Percentiles rank a stretch among this genome's conserved stretches.
Evolutionary conservation across 2,329 filamentous ascomycete species (phyloP).

Genomic region (Cucurbitaria berberidis): DNA sequence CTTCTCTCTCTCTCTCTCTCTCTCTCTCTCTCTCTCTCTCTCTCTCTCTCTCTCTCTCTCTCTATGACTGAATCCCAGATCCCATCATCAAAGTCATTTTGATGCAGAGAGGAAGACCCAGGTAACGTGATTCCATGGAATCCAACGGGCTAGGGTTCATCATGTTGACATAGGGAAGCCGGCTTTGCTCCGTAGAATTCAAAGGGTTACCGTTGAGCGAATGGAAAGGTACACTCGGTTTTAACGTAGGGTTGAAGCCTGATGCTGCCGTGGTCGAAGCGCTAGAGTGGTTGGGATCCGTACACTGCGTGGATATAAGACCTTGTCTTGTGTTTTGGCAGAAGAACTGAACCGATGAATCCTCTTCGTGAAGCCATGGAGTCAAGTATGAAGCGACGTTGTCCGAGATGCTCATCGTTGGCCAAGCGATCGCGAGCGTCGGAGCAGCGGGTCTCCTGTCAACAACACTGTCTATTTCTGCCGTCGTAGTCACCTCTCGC

Average conservation of each 20-base stretch:
- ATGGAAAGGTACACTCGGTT: neutral
- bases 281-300: neutral
- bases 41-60: no score
- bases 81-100: constrained; percentile 19
- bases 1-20: no score
- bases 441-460: constrained; percentile 54
- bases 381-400: constrained; percentile 33
- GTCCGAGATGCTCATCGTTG: constrained; percentile 54
- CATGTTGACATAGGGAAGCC: constrained; percentile 12
- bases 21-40: no score
- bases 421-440: constrained; percentile 56
- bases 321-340: no score
- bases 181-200: neutral
- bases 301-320: neutral
- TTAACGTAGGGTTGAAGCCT: neutral
- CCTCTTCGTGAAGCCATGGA: constrained; percentile 23
- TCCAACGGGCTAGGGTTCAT: constrained; percentile 25
- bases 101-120: neutral
- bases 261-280: neutral
- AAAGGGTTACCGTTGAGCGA: neutral
- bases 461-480: constrained; percentile 48
- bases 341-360: constrained; percentile 15
- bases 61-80: constrained; percentile 33
- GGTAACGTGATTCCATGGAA: constrained; percentile 24
- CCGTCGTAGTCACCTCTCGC: constrained; percentile 48